These are phyloP conservation scores for Podaxis carcinomalis DNA, from an alignment of 768 basidiomycete species.

Conservation along the genomic window DNA sequence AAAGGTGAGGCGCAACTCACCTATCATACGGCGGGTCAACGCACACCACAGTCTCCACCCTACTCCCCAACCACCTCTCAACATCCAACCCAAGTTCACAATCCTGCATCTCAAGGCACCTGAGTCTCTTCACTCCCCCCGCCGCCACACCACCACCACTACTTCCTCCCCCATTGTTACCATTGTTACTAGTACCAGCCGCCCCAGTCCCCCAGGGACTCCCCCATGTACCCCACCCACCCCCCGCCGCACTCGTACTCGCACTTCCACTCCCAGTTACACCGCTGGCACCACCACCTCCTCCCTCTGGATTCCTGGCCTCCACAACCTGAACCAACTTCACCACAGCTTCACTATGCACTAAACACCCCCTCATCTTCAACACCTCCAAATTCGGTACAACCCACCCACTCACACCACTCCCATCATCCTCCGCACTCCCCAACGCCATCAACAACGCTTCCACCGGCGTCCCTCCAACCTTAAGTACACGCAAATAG, in stretches of 20 bases:
- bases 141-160: conserved; percentile 40
- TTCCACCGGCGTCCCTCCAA: conserved; percentile 66
- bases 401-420: conserved; percentile 42
- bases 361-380: conserved; percentile 60
- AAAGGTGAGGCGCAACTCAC: conserved; percentile 22
- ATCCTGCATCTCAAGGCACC: conserved; percentile 62
- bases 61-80: conserved; percentile 57
- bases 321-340: conserved; percentile 73
- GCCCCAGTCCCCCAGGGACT: too few species aligned
- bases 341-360: conserved; percentile 58
- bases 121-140: conserved; percentile 49
- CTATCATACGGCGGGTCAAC: conserved; percentile 53
- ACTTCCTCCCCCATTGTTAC: conserved; percentile 42
- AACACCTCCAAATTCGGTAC: conserved; percentile 61
- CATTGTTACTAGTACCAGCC: not conserved
- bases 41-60: conserved; percentile 60
- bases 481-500: conserved; percentile 52
- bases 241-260: conserved; percentile 41
- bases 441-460: conserved; percentile 55
- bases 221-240: too few species aligned
- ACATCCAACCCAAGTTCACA: conserved; percentile 58
- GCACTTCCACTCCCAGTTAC: conserved; percentile 54
- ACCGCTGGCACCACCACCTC: conserved; percentile 33
- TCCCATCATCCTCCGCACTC: conserved; percentile 54
- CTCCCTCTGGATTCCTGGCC: conserved; percentile 56